Evolutionary conservation across 1,284 basidiomycete genomes (phyloP).

Genomic region (Neolentinus lepideus): DNA sequence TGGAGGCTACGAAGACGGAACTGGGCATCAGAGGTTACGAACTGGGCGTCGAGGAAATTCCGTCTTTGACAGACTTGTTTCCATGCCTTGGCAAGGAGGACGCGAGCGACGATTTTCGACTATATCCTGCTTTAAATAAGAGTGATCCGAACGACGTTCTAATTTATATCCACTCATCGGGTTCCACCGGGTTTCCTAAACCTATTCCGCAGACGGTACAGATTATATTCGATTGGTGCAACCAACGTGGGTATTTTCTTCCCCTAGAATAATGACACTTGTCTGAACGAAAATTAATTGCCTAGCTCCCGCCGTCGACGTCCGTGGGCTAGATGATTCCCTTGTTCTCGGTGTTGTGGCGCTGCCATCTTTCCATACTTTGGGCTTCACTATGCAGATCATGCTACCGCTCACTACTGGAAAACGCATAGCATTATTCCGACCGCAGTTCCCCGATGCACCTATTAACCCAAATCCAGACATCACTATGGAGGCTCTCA

Average conservation of each 20-base stretch:
- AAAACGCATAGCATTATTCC: slow-evolving; percentile 8
- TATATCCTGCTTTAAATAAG: neutral
- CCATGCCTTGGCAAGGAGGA: slow-evolving; percentile 6
- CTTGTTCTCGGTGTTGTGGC: slow-evolving; percentile 5
- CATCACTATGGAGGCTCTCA: slow-evolving; percentile 10
- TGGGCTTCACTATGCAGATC: slow-evolving; percentile 12
- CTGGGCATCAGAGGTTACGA: slow-evolving; percentile 4
- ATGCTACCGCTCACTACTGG: slow-evolving; percentile 8
- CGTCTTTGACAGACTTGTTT: slow-evolving; percentile 10
- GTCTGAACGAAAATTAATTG: neutral
- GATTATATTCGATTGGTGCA: neutral
- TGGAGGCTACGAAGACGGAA: slow-evolving; percentile 7
- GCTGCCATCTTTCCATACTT: slow-evolving; percentile 15
- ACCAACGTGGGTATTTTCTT: neutral
- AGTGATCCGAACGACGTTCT: slow-evolving; percentile 3
- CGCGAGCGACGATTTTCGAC: slow-evolving; percentile 6
- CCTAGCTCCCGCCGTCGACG: neutral
- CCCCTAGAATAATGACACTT: neutral
- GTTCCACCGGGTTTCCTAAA: slow-evolving; percentile 16
- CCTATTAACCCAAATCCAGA: slow-evolving; percentile 10
- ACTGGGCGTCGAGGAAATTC: slow-evolving; percentile 11
- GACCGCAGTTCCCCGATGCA: slow-evolving; percentile 7
- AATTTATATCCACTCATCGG: slow-evolving; percentile 16
- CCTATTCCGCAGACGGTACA: neutral
- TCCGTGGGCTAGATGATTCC: neutral